Evolutionary conservation across 148 eudicot genomes (phyloP).

Genomic region (Rhododendron williamsianum): DNA sequence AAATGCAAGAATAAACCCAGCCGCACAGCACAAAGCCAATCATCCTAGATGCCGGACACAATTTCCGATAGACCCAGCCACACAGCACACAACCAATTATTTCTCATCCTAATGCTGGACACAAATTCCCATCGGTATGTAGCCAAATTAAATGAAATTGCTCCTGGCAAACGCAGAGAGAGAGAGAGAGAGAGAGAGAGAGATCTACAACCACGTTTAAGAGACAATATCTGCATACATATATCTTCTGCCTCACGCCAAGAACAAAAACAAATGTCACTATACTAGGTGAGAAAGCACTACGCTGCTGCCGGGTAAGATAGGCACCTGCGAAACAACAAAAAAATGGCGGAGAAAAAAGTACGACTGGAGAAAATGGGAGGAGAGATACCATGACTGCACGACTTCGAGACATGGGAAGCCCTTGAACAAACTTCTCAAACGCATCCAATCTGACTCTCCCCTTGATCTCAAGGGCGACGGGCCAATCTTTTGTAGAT

Average conservation of each 20-base stretch:
- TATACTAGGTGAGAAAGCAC: background rate
- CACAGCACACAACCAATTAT: background rate
- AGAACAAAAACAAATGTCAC: slow-evolving; percentile 5
- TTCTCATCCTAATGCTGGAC: background rate
- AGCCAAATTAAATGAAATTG: background rate
- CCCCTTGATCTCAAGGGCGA: slow-evolving; percentile 77
- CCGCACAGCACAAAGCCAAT: background rate
- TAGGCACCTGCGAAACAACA: slow-evolving; percentile 1
- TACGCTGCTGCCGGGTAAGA: background rate
- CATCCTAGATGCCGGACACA: background rate
- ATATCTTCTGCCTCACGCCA: background rate
- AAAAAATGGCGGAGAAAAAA: background rate
- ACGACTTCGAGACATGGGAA: slow-evolving; percentile 92
- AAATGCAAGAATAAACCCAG: background rate
- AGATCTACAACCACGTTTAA: background rate
- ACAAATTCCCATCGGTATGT: no score
- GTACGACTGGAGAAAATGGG: slow-evolving; percentile 11
- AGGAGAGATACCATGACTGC: slow-evolving; percentile 78
- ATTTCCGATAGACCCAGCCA: background rate
- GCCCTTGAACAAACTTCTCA: slow-evolving; percentile 81
- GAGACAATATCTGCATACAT: slow-evolving; percentile 1
- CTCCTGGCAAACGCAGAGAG: background rate
- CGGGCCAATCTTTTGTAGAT: slow-evolving; percentile 70
- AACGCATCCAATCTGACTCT: slow-evolving; percentile 85
- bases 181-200: background rate